These are phyloP conservation scores for Epicoccum nigrum DNA, from an alignment of 2,329 filamentous ascomycete species.

Conservation along the genomic window DNA sequence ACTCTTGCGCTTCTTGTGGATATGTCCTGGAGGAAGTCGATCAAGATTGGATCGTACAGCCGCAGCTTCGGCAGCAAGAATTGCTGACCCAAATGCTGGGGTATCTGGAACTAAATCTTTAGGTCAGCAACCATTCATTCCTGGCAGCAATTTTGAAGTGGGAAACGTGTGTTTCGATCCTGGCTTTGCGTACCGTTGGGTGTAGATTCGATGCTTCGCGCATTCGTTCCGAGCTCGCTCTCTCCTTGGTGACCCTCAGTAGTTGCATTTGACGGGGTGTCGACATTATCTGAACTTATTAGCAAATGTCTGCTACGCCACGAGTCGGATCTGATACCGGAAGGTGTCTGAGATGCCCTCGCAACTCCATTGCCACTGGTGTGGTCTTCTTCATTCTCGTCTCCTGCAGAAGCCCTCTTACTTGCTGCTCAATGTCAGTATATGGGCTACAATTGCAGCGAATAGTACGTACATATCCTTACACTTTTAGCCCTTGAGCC, in stretches of 20 bases:
- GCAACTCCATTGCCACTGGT: background rate
- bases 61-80: slow-evolving; percentile 30
- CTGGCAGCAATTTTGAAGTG: too few relatives aligned
- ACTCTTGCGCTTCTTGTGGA: slow-evolving; percentile 27
- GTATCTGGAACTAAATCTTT: background rate
- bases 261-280: too few relatives aligned
- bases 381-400: background rate
- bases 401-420: background rate
- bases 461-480: slow-evolving; percentile 1
- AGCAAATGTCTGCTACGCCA: too few relatives aligned
- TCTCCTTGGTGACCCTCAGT: background rate
- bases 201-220: background rate
- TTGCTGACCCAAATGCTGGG: slow-evolving; percentile 1
- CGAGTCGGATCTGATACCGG: too few relatives aligned
- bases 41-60: slow-evolving; percentile 28
- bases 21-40: slow-evolving; percentile 22
- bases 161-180: too few relatives aligned
- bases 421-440: slow-evolving; percentile 4
- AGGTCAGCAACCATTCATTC: background rate
- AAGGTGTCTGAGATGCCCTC: background rate
- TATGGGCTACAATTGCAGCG: too few relatives aligned
- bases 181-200: background rate
- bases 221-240: background rate
- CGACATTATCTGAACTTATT: too few relatives aligned
- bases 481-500: background rate